Base-by-base conservation (phyloP, 1,284 basidiomycete species). In the Rhodotorula sp. region DNA sequence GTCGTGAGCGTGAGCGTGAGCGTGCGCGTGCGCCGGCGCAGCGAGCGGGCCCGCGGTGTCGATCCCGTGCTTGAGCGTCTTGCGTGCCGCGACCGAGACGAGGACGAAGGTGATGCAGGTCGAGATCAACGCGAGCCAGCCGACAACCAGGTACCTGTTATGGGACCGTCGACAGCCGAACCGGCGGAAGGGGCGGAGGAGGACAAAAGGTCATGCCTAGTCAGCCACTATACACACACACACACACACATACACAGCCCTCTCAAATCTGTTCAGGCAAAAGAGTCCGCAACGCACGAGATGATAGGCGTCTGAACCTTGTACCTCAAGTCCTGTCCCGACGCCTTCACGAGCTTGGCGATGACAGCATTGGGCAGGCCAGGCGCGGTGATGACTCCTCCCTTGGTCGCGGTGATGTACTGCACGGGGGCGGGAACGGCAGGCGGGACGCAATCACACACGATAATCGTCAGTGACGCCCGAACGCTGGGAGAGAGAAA, bases 21-120 rank as follows among this genome's bases (percentile, higher is more conserved):
- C 47, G 46, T 8, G n/a, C 0, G 28, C 16, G 44, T n/a, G 16
- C 20, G 26, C 24, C 53, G 51, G n/a, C 13, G 15, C 16, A 24
- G 37, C 61, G 54, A 47, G 58, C 47, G 57, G 50, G 53, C 57
- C 30, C 1, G 22, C 44, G n/a, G 26, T 55, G 34, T 69, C 70
- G 20, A 58, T 50, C 18, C 70, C 70, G 68, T 74, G 40, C 63
- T 74, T 72, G 65, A 70, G 66, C 34, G 71, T 64, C 50, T 74
- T 61, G 37, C 73, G 70, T 3, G 70, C 73, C 1, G 69, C 69
- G 48, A 70, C 34, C 31, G 66, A 69, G 28, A 72, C 68, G 64
- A 74, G 70, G 24, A 73, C 48, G 62, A 73, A 60, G 37, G 64
- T 65, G 59, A 73, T 58, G 31, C 56, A 30, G 37, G 69, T 71